Conservation (phyloP, 2,329 filamentous ascomycete species). For the Ophiocordyceps camponoti-saundersi region DNA sequence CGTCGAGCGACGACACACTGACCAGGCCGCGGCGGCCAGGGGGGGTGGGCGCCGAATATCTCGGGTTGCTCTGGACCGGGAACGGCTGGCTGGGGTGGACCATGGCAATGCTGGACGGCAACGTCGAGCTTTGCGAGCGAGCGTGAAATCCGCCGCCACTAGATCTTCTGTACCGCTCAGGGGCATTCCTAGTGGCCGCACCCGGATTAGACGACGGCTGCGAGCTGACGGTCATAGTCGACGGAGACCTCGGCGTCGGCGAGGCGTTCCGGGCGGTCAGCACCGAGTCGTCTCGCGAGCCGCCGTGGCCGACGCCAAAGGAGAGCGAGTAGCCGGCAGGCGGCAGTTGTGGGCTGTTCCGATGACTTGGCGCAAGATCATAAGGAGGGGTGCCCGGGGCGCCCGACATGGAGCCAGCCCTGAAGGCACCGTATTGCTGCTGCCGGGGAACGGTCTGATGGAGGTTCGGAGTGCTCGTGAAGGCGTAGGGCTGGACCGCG, state of each 20-base stretch:
- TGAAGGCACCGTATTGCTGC: constrained; percentile 27
- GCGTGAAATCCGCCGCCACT: constrained; percentile 26
- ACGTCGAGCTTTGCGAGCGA: constrained; percentile 18
- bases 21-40: constrained; percentile 25
- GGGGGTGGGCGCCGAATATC: constrained; percentile 22
- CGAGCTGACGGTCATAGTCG: constrained; percentile 20
- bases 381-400: constrained; percentile 16
- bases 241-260: constrained; percentile 23
- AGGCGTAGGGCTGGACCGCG: constrained; percentile 61
- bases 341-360: constrained; percentile 20
- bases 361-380: constrained; percentile 8
- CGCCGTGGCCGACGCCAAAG: constrained; percentile 18
- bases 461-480: constrained; percentile 52
- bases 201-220: constrained; percentile 28
- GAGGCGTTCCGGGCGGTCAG: constrained; percentile 24
- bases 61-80: constrained; percentile 10
- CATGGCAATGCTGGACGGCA: constrained; percentile 10
- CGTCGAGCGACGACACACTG: constrained; percentile 43
- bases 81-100: constrained; percentile 13
- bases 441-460: constrained; percentile 36
- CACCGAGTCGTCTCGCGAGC: constrained; percentile 35
- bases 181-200: constrained; percentile 30
- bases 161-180: constrained; percentile 65
- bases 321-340: constrained; percentile 21
- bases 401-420: constrained; percentile 25